Base-by-base conservation (phyloP, 2,329 filamentous ascomycete species). In the Blastomyces gilchristii region DNA sequence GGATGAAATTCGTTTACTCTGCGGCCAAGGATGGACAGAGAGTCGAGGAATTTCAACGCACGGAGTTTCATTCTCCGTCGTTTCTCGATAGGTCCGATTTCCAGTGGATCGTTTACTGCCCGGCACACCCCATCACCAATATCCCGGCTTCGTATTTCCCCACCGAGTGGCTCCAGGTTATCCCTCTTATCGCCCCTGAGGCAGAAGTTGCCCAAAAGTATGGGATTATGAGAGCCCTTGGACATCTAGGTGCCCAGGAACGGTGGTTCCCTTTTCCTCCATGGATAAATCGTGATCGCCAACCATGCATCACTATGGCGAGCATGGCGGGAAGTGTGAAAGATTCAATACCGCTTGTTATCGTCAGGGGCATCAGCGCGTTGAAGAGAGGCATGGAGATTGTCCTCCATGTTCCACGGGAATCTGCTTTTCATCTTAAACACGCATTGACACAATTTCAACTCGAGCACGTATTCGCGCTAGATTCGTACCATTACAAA, bases 251-350 rank as follows among this genome's bases (percentile, higher is more conserved):
- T 52, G 37, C 50, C 58, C 53, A 41, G 18, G 58, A 63, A 37
- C 49, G 63, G 11, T 65, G 62, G 61, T 65, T 65, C 37, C 63
- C 63, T 22, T 65, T 49, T 34, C 61, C 62, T 3, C 63, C 63
- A 16, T 65, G 63, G 63, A 61, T 65, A 47, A 58, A 65, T 47
- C 52, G 63, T 22, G 62, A 63, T 43, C 63, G 63, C 43, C 56
- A 45, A 41, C 57, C 63, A 45, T 63, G 63, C 34, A 56, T 65
- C 16, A 65, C 63, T 3, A 39, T 56, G 34, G 28, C 57, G n/a
- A 52, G 49, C 14, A 63, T 65, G 61, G 41, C 37, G 22, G 61
- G 61, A 18, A 60, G 50, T 16, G 54, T 65, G 37, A 61, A 53
- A 22, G 62, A 58, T 18, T 53, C 62, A 8, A 16, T 63, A 14